Conservation (phyloP, 768 basidiomycete species). For the Lentinula boryana region DNA sequence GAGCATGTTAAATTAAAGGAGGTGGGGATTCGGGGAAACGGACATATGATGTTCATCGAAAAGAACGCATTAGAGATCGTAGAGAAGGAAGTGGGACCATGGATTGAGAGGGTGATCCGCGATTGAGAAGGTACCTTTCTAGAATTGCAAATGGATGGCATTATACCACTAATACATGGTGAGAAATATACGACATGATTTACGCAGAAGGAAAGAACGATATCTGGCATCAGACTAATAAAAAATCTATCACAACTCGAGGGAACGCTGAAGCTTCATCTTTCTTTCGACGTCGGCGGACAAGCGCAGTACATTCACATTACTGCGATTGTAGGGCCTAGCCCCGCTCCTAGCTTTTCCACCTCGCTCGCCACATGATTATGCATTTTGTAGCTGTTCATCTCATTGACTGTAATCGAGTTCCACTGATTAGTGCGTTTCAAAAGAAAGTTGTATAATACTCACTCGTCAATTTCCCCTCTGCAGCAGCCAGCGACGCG, state of each 20-base stretch:
- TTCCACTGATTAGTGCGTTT: neutral
- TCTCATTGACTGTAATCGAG: constrained; percentile 20
- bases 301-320: neutral
- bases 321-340: neutral
- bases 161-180: too few species aligned
- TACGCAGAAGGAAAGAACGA: neutral
- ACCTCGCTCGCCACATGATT: constrained; percentile 8
- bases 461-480: constrained; percentile 22
- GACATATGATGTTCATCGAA: constrained; percentile 55
- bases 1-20: constrained; percentile 33
- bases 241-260: too few species aligned
- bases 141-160: too few species aligned
- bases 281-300: too few species aligned
- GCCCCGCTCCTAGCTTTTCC: neutral
- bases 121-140: neutral
- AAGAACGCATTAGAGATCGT: constrained; percentile 39
- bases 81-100: constrained; percentile 30
- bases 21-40: constrained; percentile 45
- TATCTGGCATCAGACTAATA: neutral
- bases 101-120: constrained; percentile 22
- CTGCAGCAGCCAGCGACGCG: constrained; percentile 18
- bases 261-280: too few species aligned
- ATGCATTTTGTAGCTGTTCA: constrained; percentile 27
- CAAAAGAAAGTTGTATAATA: neutral
- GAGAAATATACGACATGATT: neutral